phyloP scores from a whole-genome alignment of 208 protist genomes.

The Acanthamoeba lenticulata region DNA sequence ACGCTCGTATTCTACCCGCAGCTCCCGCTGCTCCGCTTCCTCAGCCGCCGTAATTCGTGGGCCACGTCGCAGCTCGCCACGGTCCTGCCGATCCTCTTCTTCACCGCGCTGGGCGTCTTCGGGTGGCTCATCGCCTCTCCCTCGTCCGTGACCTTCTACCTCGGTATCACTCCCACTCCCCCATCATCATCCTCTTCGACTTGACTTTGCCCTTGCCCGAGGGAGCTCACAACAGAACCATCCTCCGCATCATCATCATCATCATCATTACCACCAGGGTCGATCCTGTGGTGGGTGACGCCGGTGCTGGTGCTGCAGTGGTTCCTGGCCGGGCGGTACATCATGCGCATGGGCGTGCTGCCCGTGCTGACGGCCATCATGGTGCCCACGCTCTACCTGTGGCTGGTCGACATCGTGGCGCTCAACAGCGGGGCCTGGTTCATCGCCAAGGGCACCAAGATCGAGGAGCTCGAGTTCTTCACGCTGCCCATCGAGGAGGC shows the following conservation, averaged over 20 bases:
- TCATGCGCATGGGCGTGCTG: not conserved
- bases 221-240: too few relatives aligned
- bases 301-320: conserved; percentile 49
- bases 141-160: not conserved
- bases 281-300: conserved; percentile 32
- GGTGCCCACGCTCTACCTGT: conserved; percentile 4
- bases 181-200: not conserved
- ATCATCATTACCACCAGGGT: not conserved
- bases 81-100: not conserved
- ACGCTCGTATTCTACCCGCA: conserved; percentile 32
- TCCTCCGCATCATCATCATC: too few relatives aligned
- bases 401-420: conserved; percentile 8
- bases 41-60: not conserved
- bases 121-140: not conserved
- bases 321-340: conserved; percentile 15
- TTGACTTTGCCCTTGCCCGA: not conserved
- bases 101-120: not conserved
- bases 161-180: not conserved
- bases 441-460: conserved; percentile 25
- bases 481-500: conserved; percentile 21
- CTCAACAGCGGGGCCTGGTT: conserved; percentile 28
- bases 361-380: conserved; percentile 8
- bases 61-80: conserved; percentile 24
- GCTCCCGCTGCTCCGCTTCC: conserved; percentile 25
- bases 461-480: conserved; percentile 5